Evolutionary conservation across 495 filamentous ascomycete genomes (phyloP).

Genomic region (Hypoxylon lenormandii): DNA sequence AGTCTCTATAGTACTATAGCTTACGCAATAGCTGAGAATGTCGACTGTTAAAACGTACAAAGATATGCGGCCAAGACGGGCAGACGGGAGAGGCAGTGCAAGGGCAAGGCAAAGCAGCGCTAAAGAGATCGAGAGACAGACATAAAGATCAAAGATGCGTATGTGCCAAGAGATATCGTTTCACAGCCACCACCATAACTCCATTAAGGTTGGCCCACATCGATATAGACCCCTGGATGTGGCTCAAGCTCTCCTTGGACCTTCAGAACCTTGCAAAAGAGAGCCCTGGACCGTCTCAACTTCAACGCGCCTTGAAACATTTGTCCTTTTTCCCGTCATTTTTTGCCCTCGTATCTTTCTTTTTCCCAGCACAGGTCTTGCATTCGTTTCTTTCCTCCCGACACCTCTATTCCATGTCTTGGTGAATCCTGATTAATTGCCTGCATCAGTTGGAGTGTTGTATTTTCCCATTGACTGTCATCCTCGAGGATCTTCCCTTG

Average conservation of each 20-base stretch:
- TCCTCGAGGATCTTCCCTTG: slow-evolving; percentile 6
- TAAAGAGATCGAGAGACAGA: too few relatives aligned
- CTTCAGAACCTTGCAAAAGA: neutral
- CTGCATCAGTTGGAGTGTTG: slow-evolving; percentile 23
- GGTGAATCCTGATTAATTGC: slow-evolving; percentile 17
- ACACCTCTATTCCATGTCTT: slow-evolving; percentile 8
- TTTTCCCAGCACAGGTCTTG: neutral
- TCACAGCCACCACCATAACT: slow-evolving; percentile 24
- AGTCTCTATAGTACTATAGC: slow-evolving; percentile 19
- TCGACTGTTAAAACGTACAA: too few relatives aligned
- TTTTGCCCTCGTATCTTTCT: slow-evolving; percentile 16
- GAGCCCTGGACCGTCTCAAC: slow-evolving; percentile 35
- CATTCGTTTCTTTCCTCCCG: slow-evolving; percentile 19
- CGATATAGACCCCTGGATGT: slow-evolving; percentile 26
- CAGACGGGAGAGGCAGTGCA: slow-evolving; percentile 26
- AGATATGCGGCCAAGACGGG: slow-evolving; percentile 24
- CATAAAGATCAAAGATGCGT: too few relatives aligned
- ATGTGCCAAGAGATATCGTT: slow-evolving; percentile 11
- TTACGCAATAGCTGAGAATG: slow-evolving; percentile 24
- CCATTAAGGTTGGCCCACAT: neutral
- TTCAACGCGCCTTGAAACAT: slow-evolving; percentile 35
- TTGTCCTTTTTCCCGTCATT: neutral
- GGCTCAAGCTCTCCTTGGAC: slow-evolving; percentile 34
- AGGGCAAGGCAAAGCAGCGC: neutral
- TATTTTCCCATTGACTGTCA: slow-evolving; percentile 1